These are phyloP conservation scores for Globisporangium cystogenes DNA, from an alignment of 352 stramenopile genomes.

Conservation along the genomic window DNA sequence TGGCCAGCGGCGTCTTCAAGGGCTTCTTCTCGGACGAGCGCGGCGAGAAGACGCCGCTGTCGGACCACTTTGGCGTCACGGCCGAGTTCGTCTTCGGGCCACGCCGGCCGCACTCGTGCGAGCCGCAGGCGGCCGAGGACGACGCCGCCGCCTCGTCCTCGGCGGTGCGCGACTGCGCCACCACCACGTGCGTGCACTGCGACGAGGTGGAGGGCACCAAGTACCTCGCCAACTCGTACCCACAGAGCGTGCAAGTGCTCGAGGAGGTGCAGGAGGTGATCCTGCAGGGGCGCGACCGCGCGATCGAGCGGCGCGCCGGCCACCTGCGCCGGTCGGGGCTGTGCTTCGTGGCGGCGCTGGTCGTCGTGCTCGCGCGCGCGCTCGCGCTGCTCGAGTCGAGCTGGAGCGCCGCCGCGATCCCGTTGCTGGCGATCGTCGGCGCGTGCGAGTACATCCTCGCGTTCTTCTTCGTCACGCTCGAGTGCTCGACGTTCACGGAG, in stretches of 20 bases:
- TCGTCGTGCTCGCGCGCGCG: slow-evolving; percentile 17
- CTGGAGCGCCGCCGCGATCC: slow-evolving; percentile 26
- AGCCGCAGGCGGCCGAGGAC: slow-evolving; percentile 19
- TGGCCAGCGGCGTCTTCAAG: slow-evolving; percentile 68
- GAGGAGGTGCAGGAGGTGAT: slow-evolving; percentile 42
- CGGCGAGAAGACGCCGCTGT: slow-evolving; percentile 61
- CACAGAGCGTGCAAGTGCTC: slow-evolving; percentile 24
- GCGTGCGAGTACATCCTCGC: slow-evolving; percentile 63
- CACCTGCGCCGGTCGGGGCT: slow-evolving; percentile 31
- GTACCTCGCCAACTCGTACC: slow-evolving; percentile 15
- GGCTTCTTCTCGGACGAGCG: slow-evolving; percentile 60
- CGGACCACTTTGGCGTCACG: slow-evolving; percentile 75
- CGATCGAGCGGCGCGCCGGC: slow-evolving; percentile 28
- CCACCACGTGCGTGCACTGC: slow-evolving; percentile 39
- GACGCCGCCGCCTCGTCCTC: slow-evolving; percentile 12
- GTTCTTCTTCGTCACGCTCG: slow-evolving; percentile 78
- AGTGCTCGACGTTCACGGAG: slow-evolving; percentile 80
- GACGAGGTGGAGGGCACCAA: slow-evolving; percentile 27
- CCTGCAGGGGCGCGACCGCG: slow-evolving; percentile 29
- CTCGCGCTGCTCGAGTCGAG: slow-evolving; percentile 21
- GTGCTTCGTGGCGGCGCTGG: slow-evolving; percentile 9
- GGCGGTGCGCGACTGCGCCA: slow-evolving; percentile 18
- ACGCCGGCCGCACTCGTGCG: slow-evolving; percentile 23
- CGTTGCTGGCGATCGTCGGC: slow-evolving; percentile 29
- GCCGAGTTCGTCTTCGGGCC: slow-evolving; percentile 57